A percentile compares a stretch with the other conserved stretches of the same genome.
Conservation (phyloP, 805 yeast genomes). For the Kodamaea nitidulidarum region DNA sequence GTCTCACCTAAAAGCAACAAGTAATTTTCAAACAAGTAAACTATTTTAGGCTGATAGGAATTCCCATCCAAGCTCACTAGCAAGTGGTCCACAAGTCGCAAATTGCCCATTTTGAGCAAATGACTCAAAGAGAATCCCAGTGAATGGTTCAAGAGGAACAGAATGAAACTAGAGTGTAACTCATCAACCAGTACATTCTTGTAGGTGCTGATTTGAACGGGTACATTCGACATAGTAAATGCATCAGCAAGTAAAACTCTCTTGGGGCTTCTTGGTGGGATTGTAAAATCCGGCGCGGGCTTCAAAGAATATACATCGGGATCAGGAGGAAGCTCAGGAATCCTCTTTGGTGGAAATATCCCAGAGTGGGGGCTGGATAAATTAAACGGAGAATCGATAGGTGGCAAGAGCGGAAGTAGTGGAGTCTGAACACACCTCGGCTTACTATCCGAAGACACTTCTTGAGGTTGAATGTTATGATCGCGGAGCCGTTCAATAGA, state of each 20-base stretch:
- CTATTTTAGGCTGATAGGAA: slow-evolving; percentile 12
- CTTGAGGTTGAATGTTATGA: neutral
- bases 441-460: neutral
- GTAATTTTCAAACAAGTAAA: slow-evolving; percentile 33
- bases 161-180: slow-evolving; percentile 27
- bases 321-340: no score
- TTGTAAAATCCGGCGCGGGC: no score
- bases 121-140: slow-evolving; percentile 20
- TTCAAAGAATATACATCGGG: no score
- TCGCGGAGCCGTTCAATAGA: no score
- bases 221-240: neutral
- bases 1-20: slow-evolving; percentile 23
- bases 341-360: no score
- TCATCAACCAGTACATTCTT: slow-evolving; percentile 21
- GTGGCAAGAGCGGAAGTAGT: neutral
- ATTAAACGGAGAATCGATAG: neutral
- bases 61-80: slow-evolving; percentile 18
- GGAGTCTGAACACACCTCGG: neutral
- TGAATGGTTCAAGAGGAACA: slow-evolving; percentile 24
- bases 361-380: no score
- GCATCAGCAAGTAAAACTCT: neutral
- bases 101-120: slow-evolving; percentile 29
- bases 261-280: neutral
- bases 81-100: slow-evolving; percentile 35
- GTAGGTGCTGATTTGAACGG: slow-evolving; percentile 11